These are phyloP conservation scores for Podaxis sp. DNA, from an alignment of 768 basidiomycete species.

Conservation along the genomic window DNA sequence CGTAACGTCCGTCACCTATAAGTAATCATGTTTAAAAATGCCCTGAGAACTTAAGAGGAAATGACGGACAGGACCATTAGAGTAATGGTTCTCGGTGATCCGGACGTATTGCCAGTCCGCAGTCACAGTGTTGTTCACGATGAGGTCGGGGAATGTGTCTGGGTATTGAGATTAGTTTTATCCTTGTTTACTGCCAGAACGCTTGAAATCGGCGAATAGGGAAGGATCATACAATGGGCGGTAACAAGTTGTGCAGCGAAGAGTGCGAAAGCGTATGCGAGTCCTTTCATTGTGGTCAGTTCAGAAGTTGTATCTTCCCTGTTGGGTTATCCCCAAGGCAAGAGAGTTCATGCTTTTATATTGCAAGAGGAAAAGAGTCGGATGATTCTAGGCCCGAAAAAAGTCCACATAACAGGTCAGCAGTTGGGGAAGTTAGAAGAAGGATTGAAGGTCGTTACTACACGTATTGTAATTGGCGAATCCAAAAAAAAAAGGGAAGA, in stretches of 20 bases:
- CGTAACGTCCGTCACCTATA: constrained; percentile 29
- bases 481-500: not conserved
- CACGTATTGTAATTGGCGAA: not conserved
- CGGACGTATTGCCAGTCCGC: constrained; percentile 32
- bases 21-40: not conserved
- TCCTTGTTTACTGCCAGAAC: not conserved
- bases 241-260: not conserved
- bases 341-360: not conserved
- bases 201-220: not conserved
- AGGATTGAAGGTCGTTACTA: not conserved
- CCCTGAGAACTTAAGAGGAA: not conserved
- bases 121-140: constrained; percentile 21
- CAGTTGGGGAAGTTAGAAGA: not conserved
- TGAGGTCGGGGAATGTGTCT: constrained; percentile 29
- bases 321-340: not conserved
- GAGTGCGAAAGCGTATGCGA: not conserved
- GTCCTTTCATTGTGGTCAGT: not conserved
- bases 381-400: constrained; percentile 9
- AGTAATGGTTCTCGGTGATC: constrained; percentile 29
- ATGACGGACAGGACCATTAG: constrained; percentile 24
- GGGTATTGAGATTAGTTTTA: not conserved
- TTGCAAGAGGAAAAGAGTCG: constrained; percentile 2
- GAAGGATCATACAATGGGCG: not conserved
- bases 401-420: not conserved
- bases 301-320: not conserved